Percentiles rank a stretch among this genome's conserved stretches.
Conservation (phyloP, 768 basidiomycete species). For the Chlorophyllum brunneum region DNA sequence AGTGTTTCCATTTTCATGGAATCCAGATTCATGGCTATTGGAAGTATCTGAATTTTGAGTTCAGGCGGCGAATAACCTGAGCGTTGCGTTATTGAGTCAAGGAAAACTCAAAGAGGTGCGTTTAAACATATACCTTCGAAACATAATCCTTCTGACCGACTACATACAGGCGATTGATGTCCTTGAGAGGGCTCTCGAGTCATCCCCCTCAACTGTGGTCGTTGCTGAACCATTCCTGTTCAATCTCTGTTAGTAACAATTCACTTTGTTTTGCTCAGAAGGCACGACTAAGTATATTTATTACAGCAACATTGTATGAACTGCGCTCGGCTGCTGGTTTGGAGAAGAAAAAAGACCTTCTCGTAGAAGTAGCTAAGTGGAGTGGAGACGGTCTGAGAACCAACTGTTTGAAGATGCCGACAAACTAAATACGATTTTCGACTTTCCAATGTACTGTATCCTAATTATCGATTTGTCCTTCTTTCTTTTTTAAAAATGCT, state of each 20-base stretch:
- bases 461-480: neutral
- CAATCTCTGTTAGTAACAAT: conserved; percentile 62
- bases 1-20: conserved; percentile 18
- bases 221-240: conserved; percentile 82
- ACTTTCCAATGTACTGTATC: neutral
- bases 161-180: conserved; percentile 58
- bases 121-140: neutral
- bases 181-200: conserved; percentile 56
- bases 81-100: conserved; percentile 66
- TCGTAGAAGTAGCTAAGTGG: conserved; percentile 80
- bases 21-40: too few species aligned
- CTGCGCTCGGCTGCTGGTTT: conserved; percentile 67
- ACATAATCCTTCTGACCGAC: neutral
- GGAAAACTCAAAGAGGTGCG: conserved; percentile 70
- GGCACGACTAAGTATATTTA: neutral
- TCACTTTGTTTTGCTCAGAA: neutral
- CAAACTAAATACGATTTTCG: conserved; percentile 24
- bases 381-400: conserved; percentile 80
- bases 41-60: neutral
- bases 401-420: conserved; percentile 76
- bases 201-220: conserved; percentile 68
- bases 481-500: neutral
- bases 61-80: conserved; percentile 74
- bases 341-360: conserved; percentile 72
- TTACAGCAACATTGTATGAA: conserved; percentile 76